phyloP scores from a whole-genome alignment of 495 filamentous ascomycete genomes.

The Neurospora cerealis region DNA sequence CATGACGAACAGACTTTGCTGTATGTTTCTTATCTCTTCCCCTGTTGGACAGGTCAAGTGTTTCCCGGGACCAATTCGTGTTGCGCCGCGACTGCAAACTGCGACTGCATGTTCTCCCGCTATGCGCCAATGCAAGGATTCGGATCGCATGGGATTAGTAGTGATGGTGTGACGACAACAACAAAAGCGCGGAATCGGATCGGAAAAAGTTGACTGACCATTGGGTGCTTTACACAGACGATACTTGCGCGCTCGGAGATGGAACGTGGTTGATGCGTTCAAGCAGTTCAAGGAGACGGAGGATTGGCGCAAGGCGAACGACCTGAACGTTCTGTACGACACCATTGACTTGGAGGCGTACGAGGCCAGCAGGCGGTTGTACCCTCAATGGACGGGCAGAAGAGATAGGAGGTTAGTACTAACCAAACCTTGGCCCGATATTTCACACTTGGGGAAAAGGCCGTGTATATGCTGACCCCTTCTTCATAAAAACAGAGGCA shows the following conservation, averaged over 20 bases:
- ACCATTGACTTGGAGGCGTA: conserved; percentile 76
- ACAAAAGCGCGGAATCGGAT: neutral
- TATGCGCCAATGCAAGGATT: neutral
- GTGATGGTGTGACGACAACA: neutral
- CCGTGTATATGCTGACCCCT: neutral
- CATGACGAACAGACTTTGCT: conserved; percentile 77
- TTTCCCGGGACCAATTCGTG: neutral
- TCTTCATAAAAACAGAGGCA: conserved; percentile 45
- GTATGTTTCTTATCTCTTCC: conserved; percentile 36
- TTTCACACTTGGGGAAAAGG: neutral
- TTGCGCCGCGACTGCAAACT: neutral
- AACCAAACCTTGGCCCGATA: neutral
- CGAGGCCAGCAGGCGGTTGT: conserved; percentile 66
- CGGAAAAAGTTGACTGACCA: neutral
- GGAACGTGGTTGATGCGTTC: conserved; percentile 62
- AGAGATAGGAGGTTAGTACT: conserved; percentile 50
- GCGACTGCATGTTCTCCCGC: neutral
- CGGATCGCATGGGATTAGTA: neutral
- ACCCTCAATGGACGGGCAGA: conserved; percentile 88
- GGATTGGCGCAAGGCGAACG: conserved; percentile 72
- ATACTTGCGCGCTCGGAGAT: conserved; percentile 69
- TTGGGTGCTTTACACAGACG: conserved; percentile 40
- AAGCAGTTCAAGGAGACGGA: conserved; percentile 82
- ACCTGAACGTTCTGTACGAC: conserved; percentile 62
- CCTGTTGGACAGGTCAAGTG: neutral